Evolutionary conservation across 1,284 basidiomycete species (phyloP).

Genomic region (Tremellales sp.): DNA sequence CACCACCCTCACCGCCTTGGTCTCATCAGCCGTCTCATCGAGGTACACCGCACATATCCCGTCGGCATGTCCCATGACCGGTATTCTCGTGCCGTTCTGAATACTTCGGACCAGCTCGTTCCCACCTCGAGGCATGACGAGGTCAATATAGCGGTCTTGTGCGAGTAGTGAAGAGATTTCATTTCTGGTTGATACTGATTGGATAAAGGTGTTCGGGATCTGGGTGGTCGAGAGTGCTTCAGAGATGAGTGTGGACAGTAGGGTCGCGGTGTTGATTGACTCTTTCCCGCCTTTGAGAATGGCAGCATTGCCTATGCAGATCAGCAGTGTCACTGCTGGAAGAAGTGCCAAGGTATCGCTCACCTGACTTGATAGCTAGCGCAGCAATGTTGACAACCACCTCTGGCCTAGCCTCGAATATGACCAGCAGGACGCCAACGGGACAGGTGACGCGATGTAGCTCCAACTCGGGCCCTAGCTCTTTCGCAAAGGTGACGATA

Average conservation of each 20-base stretch:
- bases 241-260: slow-evolving; percentile 76
- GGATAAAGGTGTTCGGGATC: slow-evolving; percentile 77
- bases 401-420: slow-evolving; percentile 96
- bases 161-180: slow-evolving; percentile 83
- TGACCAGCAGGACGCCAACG: slow-evolving; percentile 92
- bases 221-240: slow-evolving; percentile 67
- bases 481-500: slow-evolving; percentile 76
- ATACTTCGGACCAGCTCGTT: slow-evolving; percentile 85
- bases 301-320: slow-evolving; percentile 76
- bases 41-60: slow-evolving; percentile 87
- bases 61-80: slow-evolving; percentile 99
- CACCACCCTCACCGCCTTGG: slow-evolving; percentile 74
- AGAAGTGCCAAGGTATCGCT: slow-evolving; percentile 27
- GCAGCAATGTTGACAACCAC: slow-evolving; percentile 97
- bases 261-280: slow-evolving; percentile 68
- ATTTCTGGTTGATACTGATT: slow-evolving; percentile 86
- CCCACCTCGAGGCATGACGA: slow-evolving; percentile 94
- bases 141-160: slow-evolving; percentile 88
- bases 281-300: slow-evolving; percentile 98
- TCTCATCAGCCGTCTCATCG: slow-evolving; percentile 71
- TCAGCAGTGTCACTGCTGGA: not conserved
- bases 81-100: slow-evolving; percentile 83
- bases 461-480: slow-evolving; percentile 80
- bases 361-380: slow-evolving; percentile 93
- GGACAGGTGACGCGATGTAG: slow-evolving; percentile 93